phyloP scores from a whole-genome alignment of 192 early-diverging fungal genomes.

The Chytriomyces confervae region DNA sequence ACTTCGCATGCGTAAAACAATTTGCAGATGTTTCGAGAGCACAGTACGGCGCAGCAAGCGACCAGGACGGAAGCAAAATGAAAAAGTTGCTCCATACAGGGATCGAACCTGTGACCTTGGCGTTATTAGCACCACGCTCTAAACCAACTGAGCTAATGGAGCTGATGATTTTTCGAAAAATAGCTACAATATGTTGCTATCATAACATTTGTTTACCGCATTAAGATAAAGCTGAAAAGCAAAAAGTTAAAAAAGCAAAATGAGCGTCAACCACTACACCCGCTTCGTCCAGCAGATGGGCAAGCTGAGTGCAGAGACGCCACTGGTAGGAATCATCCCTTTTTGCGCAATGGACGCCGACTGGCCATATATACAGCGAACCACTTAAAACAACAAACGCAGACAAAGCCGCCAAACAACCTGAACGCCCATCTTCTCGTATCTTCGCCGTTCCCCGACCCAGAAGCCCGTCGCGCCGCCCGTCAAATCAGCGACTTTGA shows the following conservation, averaged over 20 bases:
- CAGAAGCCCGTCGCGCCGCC: not conserved
- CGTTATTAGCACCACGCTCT: no score
- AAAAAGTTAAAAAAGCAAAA: no score
- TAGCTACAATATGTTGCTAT: no score
- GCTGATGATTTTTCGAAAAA: no score
- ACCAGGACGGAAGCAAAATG: not conserved
- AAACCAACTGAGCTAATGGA: no score
- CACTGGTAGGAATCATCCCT: constrained; percentile 6
- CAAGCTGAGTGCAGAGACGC: not conserved
- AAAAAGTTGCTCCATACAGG: not conserved
- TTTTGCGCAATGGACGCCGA: not conserved
- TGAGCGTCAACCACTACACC: not conserved
- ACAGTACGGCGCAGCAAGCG: no score
- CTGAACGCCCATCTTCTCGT: constrained; percentile 27
- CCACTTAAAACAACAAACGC: not conserved
- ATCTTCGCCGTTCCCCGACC: constrained; percentile 12
- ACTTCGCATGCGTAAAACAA: no score
- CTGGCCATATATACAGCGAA: not conserved
- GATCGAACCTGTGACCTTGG: no score
- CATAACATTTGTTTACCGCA: no score
- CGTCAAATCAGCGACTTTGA: constrained; percentile 5
- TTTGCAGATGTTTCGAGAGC: no score
- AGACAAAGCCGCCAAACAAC: constrained; percentile 20
- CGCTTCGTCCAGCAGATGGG: constrained; percentile 27
- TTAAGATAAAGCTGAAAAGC: no score